These are phyloP conservation scores for Wickerhamiella sergipiensis DNA, from an alignment of 805 yeast genomes.

Conservation along the genomic window DNA sequence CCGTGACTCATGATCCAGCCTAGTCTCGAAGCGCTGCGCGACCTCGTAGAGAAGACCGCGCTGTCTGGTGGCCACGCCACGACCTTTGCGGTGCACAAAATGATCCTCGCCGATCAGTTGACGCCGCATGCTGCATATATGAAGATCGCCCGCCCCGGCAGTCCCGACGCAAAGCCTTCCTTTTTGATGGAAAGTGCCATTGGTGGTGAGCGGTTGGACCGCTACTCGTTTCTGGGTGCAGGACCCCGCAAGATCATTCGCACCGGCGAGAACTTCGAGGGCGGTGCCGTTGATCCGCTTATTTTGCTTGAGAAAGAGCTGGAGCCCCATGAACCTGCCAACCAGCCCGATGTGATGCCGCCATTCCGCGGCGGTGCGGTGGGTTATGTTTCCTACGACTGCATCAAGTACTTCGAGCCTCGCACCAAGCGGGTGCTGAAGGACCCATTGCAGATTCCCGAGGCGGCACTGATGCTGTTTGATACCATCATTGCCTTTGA, in stretches of 20 bases:
- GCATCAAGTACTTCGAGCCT: slow-evolving; percentile 95
- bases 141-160: slow-evolving; percentile 56
- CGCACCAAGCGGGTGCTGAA: slow-evolving; percentile 58
- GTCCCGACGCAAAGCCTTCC: slow-evolving; percentile 40
- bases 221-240: slow-evolving; percentile 85
- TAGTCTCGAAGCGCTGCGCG: slow-evolving; percentile 31
- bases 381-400: slow-evolving; percentile 92
- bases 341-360: slow-evolving; percentile 64
- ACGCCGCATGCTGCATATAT: slow-evolving; percentile 88
- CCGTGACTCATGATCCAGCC: slow-evolving; percentile 33
- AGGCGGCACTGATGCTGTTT: slow-evolving; percentile 80
- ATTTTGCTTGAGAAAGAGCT: slow-evolving; percentile 61
- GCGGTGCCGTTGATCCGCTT: slow-evolving; percentile 66
- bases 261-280: slow-evolving; percentile 58
- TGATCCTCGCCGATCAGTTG: slow-evolving; percentile 58
- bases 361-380: slow-evolving; percentile 88
- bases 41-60: slow-evolving; percentile 23
- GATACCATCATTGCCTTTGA: slow-evolving; percentile 87
- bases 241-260: slow-evolving; percentile 69
- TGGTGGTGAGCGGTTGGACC: slow-evolving; percentile 76
- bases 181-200: slow-evolving; percentile 81
- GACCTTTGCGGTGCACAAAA: slow-evolving; percentile 68
- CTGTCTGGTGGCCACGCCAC: slow-evolving; percentile 33
- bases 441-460: slow-evolving; percentile 79
- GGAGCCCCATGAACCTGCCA: slow-evolving; percentile 48